Base-by-base conservation (phyloP, 768 basidiomycete species). In the Mycena indigotica region DNA sequence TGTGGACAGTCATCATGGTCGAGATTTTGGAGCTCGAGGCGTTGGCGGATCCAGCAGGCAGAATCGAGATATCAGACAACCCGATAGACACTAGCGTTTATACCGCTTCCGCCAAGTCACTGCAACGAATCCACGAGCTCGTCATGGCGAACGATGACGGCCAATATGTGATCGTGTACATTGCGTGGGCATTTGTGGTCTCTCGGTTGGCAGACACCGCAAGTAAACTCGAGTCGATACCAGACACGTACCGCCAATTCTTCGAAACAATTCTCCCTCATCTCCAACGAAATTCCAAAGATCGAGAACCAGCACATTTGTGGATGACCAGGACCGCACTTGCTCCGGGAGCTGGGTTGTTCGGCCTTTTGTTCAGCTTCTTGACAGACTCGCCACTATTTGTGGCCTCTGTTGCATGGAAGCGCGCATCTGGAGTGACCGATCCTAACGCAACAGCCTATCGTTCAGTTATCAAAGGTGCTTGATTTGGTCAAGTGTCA, bases 181-280 rank as follows among this genome's bases (percentile, higher is more conserved):
- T 95, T 5, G 87, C 86, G 0, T 98, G 95, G 95, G 80, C 93
- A 0, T 92, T 87, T 66, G 83, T 95, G 1, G 80, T 96, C 3
- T 87, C 86, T 12, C 80, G 85, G 28, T 67, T 91, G n/a, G 69
- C 76, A 19, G 67, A 75, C 13, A 76, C 78, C 51, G 82, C 79
- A 1, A 53, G 64, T n/a, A 71, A 80, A 48, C 62, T 77, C 65
- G 76, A 80, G 61, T 79, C 83, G 57, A 69, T 87, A 29, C 85
- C 86, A 19, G 69, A 77, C 16, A 66, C 80, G 15, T 89, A 86
- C 69, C 76, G 73, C 26, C 57, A 73, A 2, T 84, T 91, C 70
- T 78, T 88, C 67, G 77, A 84, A 29, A 73, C 75, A 35, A 73
- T 85, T 45, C 71, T 82, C 40, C 74, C 81, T 21, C 71, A 76